These are phyloP conservation scores for Venturia aucupariae DNA, from an alignment of 2,329 filamentous ascomycete genomes.

Conservation along the genomic window DNA sequence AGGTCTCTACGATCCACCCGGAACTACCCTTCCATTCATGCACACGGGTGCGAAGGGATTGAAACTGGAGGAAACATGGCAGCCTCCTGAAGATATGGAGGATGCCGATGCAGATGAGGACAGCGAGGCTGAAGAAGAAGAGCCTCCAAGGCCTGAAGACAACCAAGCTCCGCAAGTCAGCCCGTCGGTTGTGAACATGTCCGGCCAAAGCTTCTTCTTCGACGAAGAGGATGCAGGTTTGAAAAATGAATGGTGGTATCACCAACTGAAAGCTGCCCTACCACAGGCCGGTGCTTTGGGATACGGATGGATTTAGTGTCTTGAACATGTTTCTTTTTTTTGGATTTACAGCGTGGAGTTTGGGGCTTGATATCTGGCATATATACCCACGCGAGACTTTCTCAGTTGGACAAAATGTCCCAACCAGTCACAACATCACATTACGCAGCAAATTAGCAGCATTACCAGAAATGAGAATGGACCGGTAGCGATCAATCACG, in stretches of 20 bases:
- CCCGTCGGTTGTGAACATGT: slow-evolving; percentile 25
- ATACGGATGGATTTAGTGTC: slow-evolving; percentile 7
- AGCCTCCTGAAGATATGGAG: slow-evolving; percentile 45
- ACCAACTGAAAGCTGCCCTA: slow-evolving; percentile 26
- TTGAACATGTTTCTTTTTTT: neutral
- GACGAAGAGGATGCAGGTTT: slow-evolving; percentile 28
- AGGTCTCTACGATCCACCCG: slow-evolving; percentile 66
- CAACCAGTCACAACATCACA: neutral
- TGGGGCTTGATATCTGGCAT: neutral
- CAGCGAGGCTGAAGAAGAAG: slow-evolving; percentile 43
- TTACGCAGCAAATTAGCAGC: neutral
- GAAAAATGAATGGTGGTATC: slow-evolving; percentile 33
- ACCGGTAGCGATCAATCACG: too few species aligned
- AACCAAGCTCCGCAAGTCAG: slow-evolving; percentile 18
- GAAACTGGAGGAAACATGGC: slow-evolving; percentile 75
- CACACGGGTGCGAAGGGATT: slow-evolving; percentile 56
- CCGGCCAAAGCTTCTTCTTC: slow-evolving; percentile 33
- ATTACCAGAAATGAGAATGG: neutral
- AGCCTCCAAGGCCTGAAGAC: slow-evolving; percentile 17
- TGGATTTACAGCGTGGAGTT: neutral
- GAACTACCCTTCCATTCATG: slow-evolving; percentile 41
- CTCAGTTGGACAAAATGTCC: neutral
- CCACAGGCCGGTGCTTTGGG: neutral
- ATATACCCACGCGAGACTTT: neutral
- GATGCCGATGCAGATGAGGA: slow-evolving; percentile 37